These are phyloP conservation scores for Plasmodium knowlesi DNA, from an alignment of 169 alveolate species.

Conservation along the genomic window DNA sequence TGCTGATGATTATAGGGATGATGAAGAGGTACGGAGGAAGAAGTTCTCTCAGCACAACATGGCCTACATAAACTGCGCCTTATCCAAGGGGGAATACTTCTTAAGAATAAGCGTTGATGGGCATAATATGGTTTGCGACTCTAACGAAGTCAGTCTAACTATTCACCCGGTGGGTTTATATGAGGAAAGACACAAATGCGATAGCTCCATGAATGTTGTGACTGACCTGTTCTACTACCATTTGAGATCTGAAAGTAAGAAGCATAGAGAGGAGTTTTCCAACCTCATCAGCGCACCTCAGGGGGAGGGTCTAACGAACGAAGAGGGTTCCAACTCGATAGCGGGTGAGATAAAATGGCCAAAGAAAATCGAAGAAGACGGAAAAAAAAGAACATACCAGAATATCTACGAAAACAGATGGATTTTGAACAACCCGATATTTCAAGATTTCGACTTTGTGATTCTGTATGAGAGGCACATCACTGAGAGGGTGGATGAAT, in stretches of 20 bases:
- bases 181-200: slow-evolving; percentile 25
- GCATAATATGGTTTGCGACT: background rate
- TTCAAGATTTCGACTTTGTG: slow-evolving; percentile 26
- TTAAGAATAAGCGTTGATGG: slow-evolving; percentile 1
- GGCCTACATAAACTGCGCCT: slow-evolving; percentile 23
- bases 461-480: slow-evolving; percentile 15
- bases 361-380: background rate
- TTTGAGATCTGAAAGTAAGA: background rate
- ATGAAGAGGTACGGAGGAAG: background rate
- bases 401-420: slow-evolving; percentile 30
- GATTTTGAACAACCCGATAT: slow-evolving; percentile 25
- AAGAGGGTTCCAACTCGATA: background rate
- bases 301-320: background rate
- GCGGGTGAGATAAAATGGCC: background rate
- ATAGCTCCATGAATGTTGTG: background rate
- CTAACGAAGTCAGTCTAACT: slow-evolving; percentile 9
- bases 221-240: slow-evolving; percentile 25
- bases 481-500: slow-evolving; percentile 1
- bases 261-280: background rate
- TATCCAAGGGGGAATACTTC: slow-evolving; percentile 31
- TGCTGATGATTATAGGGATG: background rate
- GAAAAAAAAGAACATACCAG: background rate
- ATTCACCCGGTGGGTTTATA: slow-evolving; percentile 18
- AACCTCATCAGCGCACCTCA: background rate
- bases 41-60: slow-evolving; percentile 6